Base-by-base conservation (phyloP, 345 rosid genomes). In the Gossypium mustelinum region DNA sequence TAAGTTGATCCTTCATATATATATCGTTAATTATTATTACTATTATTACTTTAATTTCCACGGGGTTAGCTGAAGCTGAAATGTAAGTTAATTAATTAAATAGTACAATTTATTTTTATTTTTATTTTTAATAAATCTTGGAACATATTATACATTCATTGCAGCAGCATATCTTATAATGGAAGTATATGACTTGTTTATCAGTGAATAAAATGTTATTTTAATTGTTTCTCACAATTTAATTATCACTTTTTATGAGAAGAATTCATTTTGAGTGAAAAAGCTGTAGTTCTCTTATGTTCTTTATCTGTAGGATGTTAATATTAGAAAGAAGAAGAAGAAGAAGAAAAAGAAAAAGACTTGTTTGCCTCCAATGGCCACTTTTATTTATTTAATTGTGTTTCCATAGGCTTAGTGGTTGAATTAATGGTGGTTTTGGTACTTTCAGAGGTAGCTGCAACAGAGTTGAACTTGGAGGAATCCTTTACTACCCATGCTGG, bases 401-500 rank as follows among this genome's bases (percentile, higher is more conserved):
- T 52, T 51, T 22, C 50, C 59, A 11, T 5, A 29, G 3, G 29
- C 11, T 71, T 34, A 17, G 56, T n/a, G 17, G 10, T 71, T 73
- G 24, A 58, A 41, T 45, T 44, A 64, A 62, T 73, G 43, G 58
- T 75, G 51, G 9, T n/a, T 68, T 65, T 74, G 22, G 24, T 14
- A 0, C 61, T 75, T 77, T 18, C 89, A 94, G 98, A 94, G 67
- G 87, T 89, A 75, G 87, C 88, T 63, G 79, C 75, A 20, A 83
- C 75, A 6, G 91, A 86, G 75, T 84, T 94, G 65, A 83, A 94
- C 77, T 78, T 92, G 90, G 93, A 89, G 67, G 88, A 89, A 78
- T 86, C 86, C 0, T 90, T 90, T 77, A 70, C 79, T 39, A 65
- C 82, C 44, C 98, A 94, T 83, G 98, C 95, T 61, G 95, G 97